These are phyloP conservation scores for Solanum chiquidenum DNA, from an alignment of 257 asterid species.

Conservation along the genomic window DNA sequence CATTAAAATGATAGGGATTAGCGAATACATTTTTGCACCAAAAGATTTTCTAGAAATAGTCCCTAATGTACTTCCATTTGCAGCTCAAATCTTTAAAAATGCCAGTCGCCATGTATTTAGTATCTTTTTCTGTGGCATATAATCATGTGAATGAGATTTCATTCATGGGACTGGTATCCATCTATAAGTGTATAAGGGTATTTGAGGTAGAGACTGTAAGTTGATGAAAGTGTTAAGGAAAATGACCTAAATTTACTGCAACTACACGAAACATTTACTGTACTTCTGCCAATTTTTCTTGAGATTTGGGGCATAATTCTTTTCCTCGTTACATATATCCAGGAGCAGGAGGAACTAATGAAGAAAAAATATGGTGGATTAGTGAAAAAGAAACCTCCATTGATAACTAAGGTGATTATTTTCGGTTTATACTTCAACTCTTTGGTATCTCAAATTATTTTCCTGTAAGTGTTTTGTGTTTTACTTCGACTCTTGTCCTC, in stretches of 20 bases:
- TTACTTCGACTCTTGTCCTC: background rate
- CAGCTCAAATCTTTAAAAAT: background rate
- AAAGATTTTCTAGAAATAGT: background rate
- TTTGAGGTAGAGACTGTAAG: background rate
- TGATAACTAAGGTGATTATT: constrained; percentile 51
- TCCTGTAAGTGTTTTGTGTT: background rate
- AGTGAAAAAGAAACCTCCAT: constrained; percentile 48
- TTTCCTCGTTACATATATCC: background rate
- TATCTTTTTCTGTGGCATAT: background rate
- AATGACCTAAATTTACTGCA: background rate
- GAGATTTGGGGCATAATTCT: background rate
- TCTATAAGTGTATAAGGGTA: background rate
- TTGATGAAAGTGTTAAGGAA: background rate
- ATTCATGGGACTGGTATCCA: background rate
- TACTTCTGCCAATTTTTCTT: background rate
- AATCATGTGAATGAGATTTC: background rate
- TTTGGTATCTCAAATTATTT: background rate
- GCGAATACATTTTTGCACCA: background rate
- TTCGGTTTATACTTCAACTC: background rate
- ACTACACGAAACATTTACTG: background rate
- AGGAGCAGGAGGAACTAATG: constrained; percentile 75
- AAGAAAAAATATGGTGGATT: constrained; percentile 73
- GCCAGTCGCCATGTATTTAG: background rate
- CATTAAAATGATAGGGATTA: background rate
- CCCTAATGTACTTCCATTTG: background rate